Conservation (phyloP, 78 protist species). For the Polysphondylium violaceum region DNA sequence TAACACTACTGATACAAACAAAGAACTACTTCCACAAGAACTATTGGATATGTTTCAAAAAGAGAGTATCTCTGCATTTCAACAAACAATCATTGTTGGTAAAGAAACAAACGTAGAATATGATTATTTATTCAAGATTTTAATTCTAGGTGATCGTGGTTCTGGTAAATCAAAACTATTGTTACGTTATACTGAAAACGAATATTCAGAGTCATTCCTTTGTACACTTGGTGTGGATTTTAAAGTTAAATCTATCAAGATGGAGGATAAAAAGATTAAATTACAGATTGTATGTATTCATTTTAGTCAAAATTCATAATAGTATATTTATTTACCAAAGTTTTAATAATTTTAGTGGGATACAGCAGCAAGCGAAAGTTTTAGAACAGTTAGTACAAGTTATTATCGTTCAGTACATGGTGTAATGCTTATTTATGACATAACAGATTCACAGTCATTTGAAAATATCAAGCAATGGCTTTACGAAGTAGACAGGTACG, state of each 20-base stretch:
- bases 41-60: background rate
- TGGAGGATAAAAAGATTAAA: background rate
- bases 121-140: conserved; percentile 89
- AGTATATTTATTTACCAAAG: background rate
- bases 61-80: background rate
- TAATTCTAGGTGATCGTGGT: conserved; percentile 94
- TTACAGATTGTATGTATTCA: background rate
- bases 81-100: background rate
- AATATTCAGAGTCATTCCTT: background rate
- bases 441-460: background rate
- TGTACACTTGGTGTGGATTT: conserved; percentile 4
- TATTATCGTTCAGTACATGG: background rate
- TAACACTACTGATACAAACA: background rate
- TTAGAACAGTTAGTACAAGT: conserved; percentile 23
- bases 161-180: conserved; percentile 78
- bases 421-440: conserved; percentile 3
- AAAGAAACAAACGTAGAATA: background rate
- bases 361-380: conserved; percentile 42
- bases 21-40: background rate
- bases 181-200: background rate
- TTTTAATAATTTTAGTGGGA: conserved; percentile 31
- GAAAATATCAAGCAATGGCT: conserved; percentile 4
- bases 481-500: conserved; percentile 2
- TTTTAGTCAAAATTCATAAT: background rate
- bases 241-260: background rate